Evolutionary conservation across 106 monocot species (phyloP), one percentile per base, ranked within the genome.

Genomic region (Amphibolis antarctica): DNA sequence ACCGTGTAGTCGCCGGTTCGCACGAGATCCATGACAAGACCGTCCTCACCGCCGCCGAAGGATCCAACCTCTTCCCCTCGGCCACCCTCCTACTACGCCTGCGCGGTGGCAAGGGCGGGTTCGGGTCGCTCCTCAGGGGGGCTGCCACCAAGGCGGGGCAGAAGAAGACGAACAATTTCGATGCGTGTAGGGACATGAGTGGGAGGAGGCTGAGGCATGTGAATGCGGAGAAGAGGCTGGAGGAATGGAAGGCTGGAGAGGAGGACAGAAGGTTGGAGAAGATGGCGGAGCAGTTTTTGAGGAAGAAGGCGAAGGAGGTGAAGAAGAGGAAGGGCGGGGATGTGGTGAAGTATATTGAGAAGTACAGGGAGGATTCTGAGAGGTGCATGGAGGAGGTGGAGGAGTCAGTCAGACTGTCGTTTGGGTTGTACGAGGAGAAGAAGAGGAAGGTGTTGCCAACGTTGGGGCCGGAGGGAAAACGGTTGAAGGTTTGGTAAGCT

Each of bases 141-240:
- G 94, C 94, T 29, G 94, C 86, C 13, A 85, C 94, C 10, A 96
- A 96, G 69, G 94, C 94, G 9, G 94, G 94, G 22, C 94, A 96
- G 94, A 96, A 96, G 82, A 96, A 96, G 82, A 96, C 94, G 24
- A 96, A 68, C 79, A 96, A 96, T 70, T 96, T 96, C 64, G 94
- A 96, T 45, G 94, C 94, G 6, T 96, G 94, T 65, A 75, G 94
- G n/a, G 94, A 96, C 60, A 89, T 96, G 89, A 96, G 84, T 53
- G 94, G 94, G 21, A 78, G 94, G 36, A 71, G 94, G 53, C 73
- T 96, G 27, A 76, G 94, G 53, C 94, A 96, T 54, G 94, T 96
- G 15, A 96, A 96, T 47, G 94, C 89, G 12, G 94, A 90, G 84
- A 89, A 86, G 75, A 81, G 60, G 76, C 72, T 96, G 10, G 86